A percentile compares a stretch with the other conserved stretches of the same genome.
Conservation (phyloP, 768 basidiomycete species). For the Krasilnikovozyma curviuscula region DNA sequence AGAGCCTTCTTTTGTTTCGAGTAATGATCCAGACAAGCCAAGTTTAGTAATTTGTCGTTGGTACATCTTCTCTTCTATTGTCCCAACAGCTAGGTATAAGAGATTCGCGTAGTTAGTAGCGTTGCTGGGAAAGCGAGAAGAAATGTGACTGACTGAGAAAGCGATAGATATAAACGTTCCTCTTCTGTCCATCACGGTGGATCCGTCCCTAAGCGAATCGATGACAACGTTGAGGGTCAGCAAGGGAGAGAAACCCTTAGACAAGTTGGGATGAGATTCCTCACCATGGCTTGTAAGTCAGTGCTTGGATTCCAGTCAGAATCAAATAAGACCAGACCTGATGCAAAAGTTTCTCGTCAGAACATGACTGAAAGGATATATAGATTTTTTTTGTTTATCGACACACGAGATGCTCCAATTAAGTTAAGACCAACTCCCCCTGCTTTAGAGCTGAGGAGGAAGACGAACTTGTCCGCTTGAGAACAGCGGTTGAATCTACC, state of each 20-base stretch:
- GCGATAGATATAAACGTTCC: slow-evolving; percentile 53
- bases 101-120: not conserved
- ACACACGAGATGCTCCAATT: slow-evolving; percentile 72
- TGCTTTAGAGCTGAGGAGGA: slow-evolving; percentile 83
- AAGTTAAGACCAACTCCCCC: slow-evolving; percentile 86
- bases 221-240: slow-evolving; percentile 2
- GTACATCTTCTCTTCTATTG: slow-evolving; percentile 9
- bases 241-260: slow-evolving; percentile 33
- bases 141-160: slow-evolving; percentile 17
- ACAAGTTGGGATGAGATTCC: slow-evolving; percentile 40
- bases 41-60: slow-evolving; percentile 12
- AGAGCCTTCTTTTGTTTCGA: not conserved
- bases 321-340: slow-evolving; percentile 42
- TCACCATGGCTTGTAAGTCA: slow-evolving; percentile 91
- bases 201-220: slow-evolving; percentile 4
- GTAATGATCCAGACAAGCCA: slow-evolving; percentile 4
- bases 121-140: not conserved
- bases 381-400: slow-evolving; percentile 30
- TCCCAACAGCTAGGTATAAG: not conserved
- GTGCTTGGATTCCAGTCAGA: slow-evolving; percentile 49
- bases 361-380: not conserved
- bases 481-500: not conserved
- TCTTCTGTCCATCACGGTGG: slow-evolving; percentile 75
- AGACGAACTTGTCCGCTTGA: slow-evolving; percentile 34
- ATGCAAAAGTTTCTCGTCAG: not conserved